phyloP scores from a whole-genome alignment of 192 early-diverging fungal species.

The Mortierella antarctica region DNA sequence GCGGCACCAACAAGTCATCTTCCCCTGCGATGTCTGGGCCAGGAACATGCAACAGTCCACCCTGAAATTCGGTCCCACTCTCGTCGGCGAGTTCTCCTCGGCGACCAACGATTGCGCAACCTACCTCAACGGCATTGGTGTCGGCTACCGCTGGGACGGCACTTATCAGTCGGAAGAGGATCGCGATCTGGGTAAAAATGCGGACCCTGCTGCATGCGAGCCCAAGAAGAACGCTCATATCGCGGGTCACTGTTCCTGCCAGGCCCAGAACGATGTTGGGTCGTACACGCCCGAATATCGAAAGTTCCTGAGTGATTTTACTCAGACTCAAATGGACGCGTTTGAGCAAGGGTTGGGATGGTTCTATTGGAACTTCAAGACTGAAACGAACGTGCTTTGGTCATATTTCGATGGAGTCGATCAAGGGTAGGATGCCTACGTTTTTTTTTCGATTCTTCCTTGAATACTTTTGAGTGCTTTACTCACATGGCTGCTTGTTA shows the following conservation, averaged over 20 bases:
- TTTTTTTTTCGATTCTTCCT: neutral
- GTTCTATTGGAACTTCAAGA: slow-evolving; percentile 84
- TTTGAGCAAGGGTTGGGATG: slow-evolving; percentile 75
- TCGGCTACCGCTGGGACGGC: slow-evolving; percentile 73
- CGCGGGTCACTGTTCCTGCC: slow-evolving; percentile 66
- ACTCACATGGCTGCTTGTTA: neutral
- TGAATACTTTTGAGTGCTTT: neutral
- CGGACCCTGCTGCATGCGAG: slow-evolving; percentile 22
- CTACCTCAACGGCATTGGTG: slow-evolving; percentile 77
- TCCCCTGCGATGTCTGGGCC: slow-evolving; percentile 51
- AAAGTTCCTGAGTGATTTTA: slow-evolving; percentile 62
- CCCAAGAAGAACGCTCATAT: slow-evolving; percentile 13
- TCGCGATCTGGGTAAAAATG: neutral
- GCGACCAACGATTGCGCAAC: slow-evolving; percentile 82
- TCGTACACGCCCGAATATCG: slow-evolving; percentile 37
- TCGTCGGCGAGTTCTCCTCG: slow-evolving; percentile 80
- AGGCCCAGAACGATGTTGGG: slow-evolving; percentile 52
- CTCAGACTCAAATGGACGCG: slow-evolving; percentile 73
- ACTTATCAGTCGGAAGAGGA: slow-evolving; percentile 49
- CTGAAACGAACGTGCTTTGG: slow-evolving; percentile 64
- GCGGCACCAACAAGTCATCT: slow-evolving; percentile 15
- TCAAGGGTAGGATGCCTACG: slow-evolving; percentile 29
- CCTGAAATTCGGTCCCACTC: slow-evolving; percentile 62
- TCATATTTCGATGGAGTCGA: slow-evolving; percentile 68
- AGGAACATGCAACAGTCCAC: slow-evolving; percentile 27